A percentile compares a stretch with the other conserved stretches of the same genome.
phyloP scores from a whole-genome alignment of 106 monocot species.

The Phalaenopsis aphrodite region DNA sequence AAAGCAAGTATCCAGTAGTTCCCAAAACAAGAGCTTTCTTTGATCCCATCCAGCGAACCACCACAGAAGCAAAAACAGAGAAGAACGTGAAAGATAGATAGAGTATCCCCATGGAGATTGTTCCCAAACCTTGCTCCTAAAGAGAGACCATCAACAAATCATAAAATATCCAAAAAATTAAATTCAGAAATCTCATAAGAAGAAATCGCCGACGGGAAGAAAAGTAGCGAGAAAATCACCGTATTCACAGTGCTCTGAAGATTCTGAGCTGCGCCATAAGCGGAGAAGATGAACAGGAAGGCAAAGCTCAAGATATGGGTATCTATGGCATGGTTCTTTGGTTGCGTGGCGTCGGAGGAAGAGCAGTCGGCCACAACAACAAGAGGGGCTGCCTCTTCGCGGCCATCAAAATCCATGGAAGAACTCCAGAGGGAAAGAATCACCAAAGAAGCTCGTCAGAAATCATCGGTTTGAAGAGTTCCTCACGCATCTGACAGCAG shows the following conservation, averaged over 20 bases:
- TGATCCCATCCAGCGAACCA: conserved; percentile 54
- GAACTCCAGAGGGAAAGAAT: background rate
- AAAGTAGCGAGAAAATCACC: conserved; percentile 20
- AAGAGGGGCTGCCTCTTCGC: conserved; percentile 26
- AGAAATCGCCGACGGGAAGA: background rate
- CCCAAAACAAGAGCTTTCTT: conserved; percentile 78
- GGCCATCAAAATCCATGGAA: conserved; percentile 12
- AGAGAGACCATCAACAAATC: background rate
- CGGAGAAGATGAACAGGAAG: conserved; percentile 90
- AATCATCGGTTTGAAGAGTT: too few species aligned
- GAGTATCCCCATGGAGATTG: conserved; percentile 73
- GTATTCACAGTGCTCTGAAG: conserved; percentile 83
- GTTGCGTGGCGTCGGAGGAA: background rate
- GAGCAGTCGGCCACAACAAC: conserved; percentile 11
- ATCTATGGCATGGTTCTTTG: conserved; percentile 44
- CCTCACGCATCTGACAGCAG: too few species aligned
- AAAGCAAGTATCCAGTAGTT: conserved; percentile 75
- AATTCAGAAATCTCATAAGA: background rate
- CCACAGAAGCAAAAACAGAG: conserved; percentile 60
- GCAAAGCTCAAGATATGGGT: conserved; percentile 64
- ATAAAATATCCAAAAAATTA: background rate
- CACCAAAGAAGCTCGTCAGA: too few species aligned
- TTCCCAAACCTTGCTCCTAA: conserved; percentile 71
- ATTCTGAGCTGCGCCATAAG: conserved; percentile 85
- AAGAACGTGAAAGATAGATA: conserved; percentile 88